These are phyloP conservation scores for Ogataea haglerorum DNA, from an alignment of 805 yeast species.

Conservation along the genomic window DNA sequence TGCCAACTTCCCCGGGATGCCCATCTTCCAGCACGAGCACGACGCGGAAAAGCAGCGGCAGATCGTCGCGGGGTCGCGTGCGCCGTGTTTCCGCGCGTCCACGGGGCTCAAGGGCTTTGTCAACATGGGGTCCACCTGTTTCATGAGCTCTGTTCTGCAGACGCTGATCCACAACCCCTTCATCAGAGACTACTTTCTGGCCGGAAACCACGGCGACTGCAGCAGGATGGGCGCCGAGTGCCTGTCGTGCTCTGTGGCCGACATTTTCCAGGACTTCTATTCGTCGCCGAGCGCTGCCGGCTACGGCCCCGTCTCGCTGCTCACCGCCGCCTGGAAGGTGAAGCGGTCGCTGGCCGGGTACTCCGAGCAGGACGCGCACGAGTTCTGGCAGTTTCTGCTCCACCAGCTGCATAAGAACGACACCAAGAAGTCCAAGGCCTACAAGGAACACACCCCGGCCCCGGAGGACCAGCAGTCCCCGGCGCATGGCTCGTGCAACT, in stretches of 20 bases:
- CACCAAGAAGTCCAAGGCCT: slow-evolving; percentile 23
- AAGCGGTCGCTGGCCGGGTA: slow-evolving; percentile 88
- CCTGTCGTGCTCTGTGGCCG: slow-evolving; percentile 81
- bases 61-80: slow-evolving; percentile 32
- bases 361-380: slow-evolving; percentile 98
- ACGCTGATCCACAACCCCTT: slow-evolving; percentile 88
- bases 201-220: slow-evolving; percentile 68
- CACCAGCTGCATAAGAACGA: slow-evolving; percentile 72
- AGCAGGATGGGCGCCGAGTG: slow-evolving; percentile 45
- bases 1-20: slow-evolving; percentile 30
- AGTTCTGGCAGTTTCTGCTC: slow-evolving; percentile 87
- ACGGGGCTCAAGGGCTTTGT: slow-evolving; percentile 86
- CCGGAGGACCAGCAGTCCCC: slow-evolving; percentile 3
- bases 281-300: slow-evolving; percentile 61
- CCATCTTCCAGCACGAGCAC: slow-evolving; percentile 29
- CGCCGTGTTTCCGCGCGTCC: slow-evolving; percentile 52
- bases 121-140: slow-evolving; percentile 96
- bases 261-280: slow-evolving; percentile 70
- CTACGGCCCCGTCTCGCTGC: slow-evolving; percentile 74
- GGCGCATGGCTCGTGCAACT: slow-evolving; percentile 46
- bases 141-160: slow-evolving; percentile 91
- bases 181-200: slow-evolving; percentile 70
- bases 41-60: slow-evolving; percentile 24
- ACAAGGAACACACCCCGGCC: slow-evolving; percentile 24
- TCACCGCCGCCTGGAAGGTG: slow-evolving; percentile 85